Percentiles rank a stretch among this genome's conserved stretches.
Evolutionary conservation across 768 basidiomycete species (phyloP).

Genomic region (Tulasnella sp.): DNA sequence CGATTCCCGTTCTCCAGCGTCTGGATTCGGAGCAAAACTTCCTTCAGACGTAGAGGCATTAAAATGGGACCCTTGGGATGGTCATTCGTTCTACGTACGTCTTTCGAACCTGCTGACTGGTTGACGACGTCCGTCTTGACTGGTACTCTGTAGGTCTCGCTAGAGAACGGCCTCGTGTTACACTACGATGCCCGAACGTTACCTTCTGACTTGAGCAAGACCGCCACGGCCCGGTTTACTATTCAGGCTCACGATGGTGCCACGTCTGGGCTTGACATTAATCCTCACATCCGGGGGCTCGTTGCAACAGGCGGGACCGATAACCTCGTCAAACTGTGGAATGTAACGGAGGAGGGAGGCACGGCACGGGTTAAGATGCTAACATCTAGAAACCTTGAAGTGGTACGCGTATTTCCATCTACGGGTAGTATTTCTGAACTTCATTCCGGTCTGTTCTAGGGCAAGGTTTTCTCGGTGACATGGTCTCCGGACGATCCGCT

Average conservation of each 20-base stretch:
- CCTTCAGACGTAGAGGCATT: constrained; percentile 92
- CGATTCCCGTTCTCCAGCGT: constrained; percentile 78
- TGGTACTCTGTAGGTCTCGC: constrained; percentile 61
- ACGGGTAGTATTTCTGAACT: neutral
- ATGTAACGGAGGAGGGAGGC: constrained; percentile 64
- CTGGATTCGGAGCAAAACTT: constrained; percentile 77
- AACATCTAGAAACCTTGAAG: constrained; percentile 81
- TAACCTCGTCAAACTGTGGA: constrained; percentile 80
- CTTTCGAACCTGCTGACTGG: neutral
- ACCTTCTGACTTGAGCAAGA: constrained; percentile 58
- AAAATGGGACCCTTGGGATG: constrained; percentile 95
- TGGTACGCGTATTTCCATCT: constrained; percentile 53
- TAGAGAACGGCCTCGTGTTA: constrained; percentile 91
- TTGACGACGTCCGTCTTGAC: neutral
- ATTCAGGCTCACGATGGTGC: constrained; percentile 91
- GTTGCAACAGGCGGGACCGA: constrained; percentile 92
- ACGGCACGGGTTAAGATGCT: constrained; percentile 79
- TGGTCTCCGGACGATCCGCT: constrained; percentile 95
- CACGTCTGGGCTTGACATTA: constrained; percentile 83
- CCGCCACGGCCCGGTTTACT: constrained; percentile 76
- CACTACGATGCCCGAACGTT: constrained; percentile 87
- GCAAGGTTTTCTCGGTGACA: constrained; percentile 88
- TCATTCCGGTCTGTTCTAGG: constrained; percentile 45
- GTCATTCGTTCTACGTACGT: constrained; percentile 78
- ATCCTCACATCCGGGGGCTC: constrained; percentile 83